Evolutionary conservation across 495 filamentous ascomycete species (phyloP), one percentile per base, ranked within the genome.

Genomic region (Oidiodendron maius): DNA sequence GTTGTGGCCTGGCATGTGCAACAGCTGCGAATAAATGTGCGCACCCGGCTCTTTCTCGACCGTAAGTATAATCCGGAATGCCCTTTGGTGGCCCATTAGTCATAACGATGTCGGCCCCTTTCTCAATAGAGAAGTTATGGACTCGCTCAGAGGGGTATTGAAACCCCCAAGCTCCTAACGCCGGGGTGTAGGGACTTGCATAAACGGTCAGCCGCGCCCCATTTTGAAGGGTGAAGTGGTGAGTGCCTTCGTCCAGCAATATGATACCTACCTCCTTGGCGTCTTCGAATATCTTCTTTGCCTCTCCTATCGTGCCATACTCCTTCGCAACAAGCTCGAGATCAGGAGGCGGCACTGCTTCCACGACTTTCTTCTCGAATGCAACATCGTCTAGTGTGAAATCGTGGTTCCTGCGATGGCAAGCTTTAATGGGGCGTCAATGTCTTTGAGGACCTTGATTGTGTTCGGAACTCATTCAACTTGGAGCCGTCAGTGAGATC

Each of bases 321-420:
- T 46, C 48, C 11, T 43, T 52, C 26, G 24, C 46, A 0, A 65
- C 44, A 0, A 62, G 48, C 18, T 65, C 53, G 4, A 64, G 45
- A 2, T 56, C 39, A 15, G 58, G 42, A 17, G 36, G 15, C 36
- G 50, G 32, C 41, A 59, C 55, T 17, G 50, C 48, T 6, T 30
- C 34, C 18, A 50, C 22, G 26, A 44, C 26, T n/a, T 45, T 28
- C 5, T 28, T 48, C 25, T 23, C 11, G 17, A 3, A 23, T 41
- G 73, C 63, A 22, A 63, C 61, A 58, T 93, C 85, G 3, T 91
- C 84, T 1, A 91, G 75, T 0, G 77, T 77, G 46, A 86, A 74
- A 59, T 91, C 87, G 64, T 91, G 87, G 61, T 91, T 0, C 87
- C 87, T 1, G 87, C 79, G 43, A 94, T 89, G 25, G 90, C 78